These are phyloP conservation scores for Amborella trichopoda DNA, from an alignment of 164 flowering plant genomes.

Conservation along the genomic window DNA sequence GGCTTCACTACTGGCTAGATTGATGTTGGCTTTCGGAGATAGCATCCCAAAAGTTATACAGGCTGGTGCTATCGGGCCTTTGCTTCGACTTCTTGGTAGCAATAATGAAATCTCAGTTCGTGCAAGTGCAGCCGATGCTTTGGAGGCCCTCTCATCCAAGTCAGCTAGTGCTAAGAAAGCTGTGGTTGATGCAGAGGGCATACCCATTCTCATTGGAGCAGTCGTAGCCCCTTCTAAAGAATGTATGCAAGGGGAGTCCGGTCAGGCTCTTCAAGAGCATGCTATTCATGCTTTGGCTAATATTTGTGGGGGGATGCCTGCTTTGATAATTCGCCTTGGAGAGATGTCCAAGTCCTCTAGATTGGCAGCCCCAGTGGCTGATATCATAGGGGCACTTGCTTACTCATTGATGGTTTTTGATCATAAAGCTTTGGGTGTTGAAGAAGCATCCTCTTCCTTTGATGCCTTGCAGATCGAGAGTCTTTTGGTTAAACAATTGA, in stretches of 20 bases:
- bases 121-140: slow-evolving; percentile 83
- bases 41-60: slow-evolving; percentile 70
- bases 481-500: slow-evolving; percentile 42
- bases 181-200: slow-evolving; percentile 51
- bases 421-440: slow-evolving; percentile 17
- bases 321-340: slow-evolving; percentile 59
- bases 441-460: slow-evolving; percentile 33
- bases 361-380: slow-evolving; percentile 73
- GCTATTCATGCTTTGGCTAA: slow-evolving; percentile 69
- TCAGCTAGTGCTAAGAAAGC: slow-evolving; percentile 50
- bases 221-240: slow-evolving; percentile 92
- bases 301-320: slow-evolving; percentile 69
- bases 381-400: slow-evolving; percentile 89
- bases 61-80: slow-evolving; percentile 55
- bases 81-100: slow-evolving; percentile 48
- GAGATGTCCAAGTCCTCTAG: slow-evolving; percentile 64
- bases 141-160: slow-evolving; percentile 66
- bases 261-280: slow-evolving; percentile 55
- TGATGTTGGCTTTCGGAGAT: slow-evolving; percentile 63
- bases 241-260: slow-evolving; percentile 63
- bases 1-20: slow-evolving; percentile 82
- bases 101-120: slow-evolving; percentile 69
- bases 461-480: slow-evolving; percentile 47
- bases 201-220: slow-evolving; percentile 64
- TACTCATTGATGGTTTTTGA: slow-evolving; percentile 68